A percentile compares a stretch with the other conserved stretches of the same genome.
These are phyloP conservation scores for Auricularia sp. DNA, from an alignment of 768 basidiomycete species.

Conservation along the genomic window DNA sequence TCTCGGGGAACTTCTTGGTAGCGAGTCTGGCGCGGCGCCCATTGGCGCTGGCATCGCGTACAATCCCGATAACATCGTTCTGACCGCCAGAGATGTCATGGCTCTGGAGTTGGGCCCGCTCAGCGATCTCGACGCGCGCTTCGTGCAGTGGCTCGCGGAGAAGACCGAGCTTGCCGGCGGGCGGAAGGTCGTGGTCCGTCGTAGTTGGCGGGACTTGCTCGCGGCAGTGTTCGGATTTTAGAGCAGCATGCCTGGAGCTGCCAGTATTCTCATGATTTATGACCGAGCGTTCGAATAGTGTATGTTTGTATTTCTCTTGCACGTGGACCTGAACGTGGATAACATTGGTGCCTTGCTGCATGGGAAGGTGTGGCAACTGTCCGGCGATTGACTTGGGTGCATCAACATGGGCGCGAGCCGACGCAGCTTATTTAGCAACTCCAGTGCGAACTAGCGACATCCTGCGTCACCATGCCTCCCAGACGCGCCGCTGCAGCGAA, in stretches of 20 bases:
- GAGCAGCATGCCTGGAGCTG: background rate
- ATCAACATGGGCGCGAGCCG: too few species aligned
- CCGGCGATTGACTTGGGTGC: too few species aligned
- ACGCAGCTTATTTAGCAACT: too few species aligned
- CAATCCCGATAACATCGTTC: conserved; percentile 23
- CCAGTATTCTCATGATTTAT: background rate
- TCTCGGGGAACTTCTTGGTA: conserved; percentile 21
- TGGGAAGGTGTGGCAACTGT: too few species aligned
- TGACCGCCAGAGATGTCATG: conserved; percentile 54
- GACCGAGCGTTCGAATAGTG: background rate
- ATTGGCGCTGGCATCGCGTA: conserved; percentile 17
- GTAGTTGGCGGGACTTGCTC: conserved; percentile 40
- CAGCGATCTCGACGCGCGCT: conserved; percentile 59
- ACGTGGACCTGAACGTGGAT: too few species aligned
- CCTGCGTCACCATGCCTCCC: background rate
- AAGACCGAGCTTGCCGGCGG: conserved; percentile 42
- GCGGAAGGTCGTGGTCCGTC: conserved; percentile 27
- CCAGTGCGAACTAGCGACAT: background rate
- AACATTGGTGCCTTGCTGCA: too few species aligned
- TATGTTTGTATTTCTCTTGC: background rate
- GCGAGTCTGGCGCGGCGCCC: background rate
- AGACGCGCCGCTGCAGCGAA: conserved; percentile 8
- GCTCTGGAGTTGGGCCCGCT: conserved; percentile 66
- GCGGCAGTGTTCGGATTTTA: conserved; percentile 35
- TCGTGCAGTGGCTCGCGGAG: conserved; percentile 66